Base-by-base conservation (phyloP, 1,284 basidiomycete genomes). In the Ustilago sp. region DNA sequence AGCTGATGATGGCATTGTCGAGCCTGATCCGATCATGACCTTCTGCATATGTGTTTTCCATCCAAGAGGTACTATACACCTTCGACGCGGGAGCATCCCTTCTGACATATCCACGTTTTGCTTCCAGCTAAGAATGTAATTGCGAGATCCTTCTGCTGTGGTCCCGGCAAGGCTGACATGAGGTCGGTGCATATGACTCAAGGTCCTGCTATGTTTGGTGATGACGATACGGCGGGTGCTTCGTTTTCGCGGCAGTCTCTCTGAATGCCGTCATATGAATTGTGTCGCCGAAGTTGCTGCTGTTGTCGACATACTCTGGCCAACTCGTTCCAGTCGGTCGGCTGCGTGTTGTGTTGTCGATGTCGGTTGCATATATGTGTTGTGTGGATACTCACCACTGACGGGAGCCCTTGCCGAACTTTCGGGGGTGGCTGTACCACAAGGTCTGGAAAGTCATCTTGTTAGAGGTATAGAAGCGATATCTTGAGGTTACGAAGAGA, bases 381-480 rank as follows among this genome's bases (percentile, higher is more conserved):
- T 38, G 38, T 31, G 52, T n/a, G 53, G 50, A 74, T 53, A 83
- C 83, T 75, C 63, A 84, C 83, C 83, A 85, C 59, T 79, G 67
- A 38, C 84, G 84, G 28, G 82, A 81, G 67, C 84, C 84, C 80
- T 85, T 85, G 67, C 80, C 82, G 74, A 73, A 80, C 70, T 80
- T 80, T 74, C 80, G 79, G 59, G 79, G 79, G 75, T 80, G 82
- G 74, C 75, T 79, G 83, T 77, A 83, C 84, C 84, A 85, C 62
- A 83, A 65, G 67, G 79, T 80, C 53, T 74, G 66, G 79, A 84
- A 83, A 77, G 84, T 77, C 84, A 84, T 85, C 51, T 79, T 85
- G 82, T 75, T 65, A 63, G 43, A 62, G 32, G 70, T 74, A 64
- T 70, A 48, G 52, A 63, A 51, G 63, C 72, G 67, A 64, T 68